phyloP scores from a whole-genome alignment of 1,284 basidiomycete species.

The Heterobasidion occidentale region DNA sequence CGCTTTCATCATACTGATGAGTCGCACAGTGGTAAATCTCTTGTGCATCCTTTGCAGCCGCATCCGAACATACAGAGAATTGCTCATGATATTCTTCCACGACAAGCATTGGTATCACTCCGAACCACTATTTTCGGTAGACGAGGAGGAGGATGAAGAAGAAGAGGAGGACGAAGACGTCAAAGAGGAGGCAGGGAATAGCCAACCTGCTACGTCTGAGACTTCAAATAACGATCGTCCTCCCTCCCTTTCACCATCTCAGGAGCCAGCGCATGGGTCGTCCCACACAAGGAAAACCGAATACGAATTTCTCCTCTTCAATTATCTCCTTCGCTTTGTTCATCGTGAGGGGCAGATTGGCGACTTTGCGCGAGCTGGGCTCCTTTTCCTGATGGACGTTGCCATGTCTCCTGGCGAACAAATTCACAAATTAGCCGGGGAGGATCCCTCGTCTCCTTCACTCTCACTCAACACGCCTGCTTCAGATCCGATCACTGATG shows the following conservation, averaged over 20 bases:
- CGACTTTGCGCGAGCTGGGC: slow-evolving; percentile 87
- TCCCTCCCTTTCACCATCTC: slow-evolving; percentile 52
- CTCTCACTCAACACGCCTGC: slow-evolving; percentile 19
- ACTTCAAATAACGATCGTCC: slow-evolving; percentile 17
- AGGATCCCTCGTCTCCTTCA: slow-evolving; percentile 19
- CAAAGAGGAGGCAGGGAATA: slow-evolving; percentile 12
- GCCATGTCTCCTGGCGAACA: slow-evolving; percentile 74
- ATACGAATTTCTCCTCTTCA: slow-evolving; percentile 92
- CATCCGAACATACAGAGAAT: slow-evolving; percentile 81
- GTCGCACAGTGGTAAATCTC: slow-evolving; percentile 70
- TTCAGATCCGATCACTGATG: slow-evolving; percentile 71
- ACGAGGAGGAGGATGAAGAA: slow-evolving; percentile 57
- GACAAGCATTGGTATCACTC: slow-evolving; percentile 81
- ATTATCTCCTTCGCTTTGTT: slow-evolving; percentile 91
- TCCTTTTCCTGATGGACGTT: slow-evolving; percentile 91
- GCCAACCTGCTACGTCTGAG: slow-evolving; percentile 17
- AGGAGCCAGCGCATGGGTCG: slow-evolving; percentile 39
- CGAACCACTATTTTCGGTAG: slow-evolving; percentile 58
- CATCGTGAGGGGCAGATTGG: slow-evolving; percentile 93
- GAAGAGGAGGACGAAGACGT: slow-evolving; percentile 43
- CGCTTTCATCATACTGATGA: background rate
- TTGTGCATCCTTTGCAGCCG: slow-evolving; percentile 88
- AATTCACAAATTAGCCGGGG: slow-evolving; percentile 30
- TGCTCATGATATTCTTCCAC: slow-evolving; percentile 94
- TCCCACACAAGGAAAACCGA: slow-evolving; percentile 60